These are phyloP conservation scores for Cryptococcus sp. DNA, from an alignment of 1,284 basidiomycete genomes.

Conservation along the genomic window DNA sequence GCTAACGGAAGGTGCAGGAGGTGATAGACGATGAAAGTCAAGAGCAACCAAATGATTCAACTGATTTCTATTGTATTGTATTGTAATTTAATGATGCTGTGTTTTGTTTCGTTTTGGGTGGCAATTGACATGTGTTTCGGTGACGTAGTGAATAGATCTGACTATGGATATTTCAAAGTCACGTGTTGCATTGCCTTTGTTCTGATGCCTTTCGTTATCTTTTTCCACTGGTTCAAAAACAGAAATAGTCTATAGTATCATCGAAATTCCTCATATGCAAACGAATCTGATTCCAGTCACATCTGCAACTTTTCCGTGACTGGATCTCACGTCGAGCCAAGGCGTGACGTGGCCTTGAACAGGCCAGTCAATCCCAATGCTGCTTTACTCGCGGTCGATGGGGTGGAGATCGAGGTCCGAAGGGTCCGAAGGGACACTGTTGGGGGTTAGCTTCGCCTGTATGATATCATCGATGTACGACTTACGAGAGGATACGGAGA, in stretches of 20 bases:
- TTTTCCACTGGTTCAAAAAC: background rate
- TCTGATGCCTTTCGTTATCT: background rate
- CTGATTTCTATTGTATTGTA: too few relatives aligned
- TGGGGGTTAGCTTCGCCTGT: conserved; percentile 37
- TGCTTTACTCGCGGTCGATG: conserved; percentile 34
- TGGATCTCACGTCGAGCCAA: too few relatives aligned
- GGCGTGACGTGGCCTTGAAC: too few relatives aligned
- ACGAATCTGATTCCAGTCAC: too few relatives aligned
- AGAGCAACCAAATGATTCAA: too few relatives aligned
- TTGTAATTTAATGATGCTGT: too few relatives aligned
- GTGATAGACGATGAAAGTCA: too few relatives aligned
- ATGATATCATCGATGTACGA: background rate
- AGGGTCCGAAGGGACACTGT: conserved; percentile 72
- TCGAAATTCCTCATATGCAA: too few relatives aligned
- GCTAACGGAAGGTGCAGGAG: too few relatives aligned
- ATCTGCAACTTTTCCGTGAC: too few relatives aligned
- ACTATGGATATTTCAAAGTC: background rate
- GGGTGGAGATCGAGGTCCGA: conserved; percentile 80
- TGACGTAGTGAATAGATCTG: conserved; percentile 1
- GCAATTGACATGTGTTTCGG: background rate
- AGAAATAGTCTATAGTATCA: too few relatives aligned
- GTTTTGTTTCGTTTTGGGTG: background rate
- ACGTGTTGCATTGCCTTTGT: too few relatives aligned
- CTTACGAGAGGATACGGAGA: conserved; percentile 51
- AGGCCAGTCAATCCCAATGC: background rate